Percentiles rank a stretch among this genome's conserved stretches.
These are phyloP conservation scores for Eucalyptus erythrocorys DNA, from an alignment of 345 rosid species.

Conservation along the genomic window DNA sequence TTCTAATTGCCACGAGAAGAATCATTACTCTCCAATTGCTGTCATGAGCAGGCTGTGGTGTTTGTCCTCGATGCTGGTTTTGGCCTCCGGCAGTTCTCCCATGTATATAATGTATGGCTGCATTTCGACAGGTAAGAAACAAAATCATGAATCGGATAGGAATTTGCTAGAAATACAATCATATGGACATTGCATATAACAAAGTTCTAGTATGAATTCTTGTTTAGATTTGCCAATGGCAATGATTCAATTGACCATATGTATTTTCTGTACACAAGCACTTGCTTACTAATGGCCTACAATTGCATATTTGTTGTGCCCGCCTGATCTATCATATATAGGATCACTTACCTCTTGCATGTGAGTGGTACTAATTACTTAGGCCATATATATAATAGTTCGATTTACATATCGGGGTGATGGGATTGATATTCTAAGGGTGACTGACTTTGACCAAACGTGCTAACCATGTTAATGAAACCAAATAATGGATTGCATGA, in stretches of 20 bases:
- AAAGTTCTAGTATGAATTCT: neutral
- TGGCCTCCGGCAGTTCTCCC: constrained; percentile 40
- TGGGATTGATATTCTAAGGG: neutral
- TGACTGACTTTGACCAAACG: neutral
- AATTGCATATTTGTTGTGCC: neutral
- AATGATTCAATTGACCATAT: neutral
- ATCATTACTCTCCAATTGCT: constrained; percentile 52
- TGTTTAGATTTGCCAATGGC: neutral
- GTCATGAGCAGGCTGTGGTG: constrained; percentile 44
- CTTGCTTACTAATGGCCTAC: neutral
- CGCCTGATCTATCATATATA: neutral
- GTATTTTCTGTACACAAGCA: neutral
- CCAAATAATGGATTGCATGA: neutral
- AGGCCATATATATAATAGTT: neutral
- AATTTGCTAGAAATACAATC: neutral
- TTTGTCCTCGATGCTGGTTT: neutral
- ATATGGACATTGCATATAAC: neutral
- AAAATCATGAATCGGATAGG: neutral
- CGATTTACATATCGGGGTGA: neutral
- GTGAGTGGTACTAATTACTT: neutral
- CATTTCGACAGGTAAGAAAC: neutral
- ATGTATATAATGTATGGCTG: constrained; percentile 79
- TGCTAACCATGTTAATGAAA: neutral
- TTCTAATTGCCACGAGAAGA: neutral
- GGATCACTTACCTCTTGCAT: neutral